Percentiles rank a stretch among this genome's conserved stretches.
Evolutionary conservation across 768 basidiomycete genomes (phyloP).

Genomic region (Collybia sordida): DNA sequence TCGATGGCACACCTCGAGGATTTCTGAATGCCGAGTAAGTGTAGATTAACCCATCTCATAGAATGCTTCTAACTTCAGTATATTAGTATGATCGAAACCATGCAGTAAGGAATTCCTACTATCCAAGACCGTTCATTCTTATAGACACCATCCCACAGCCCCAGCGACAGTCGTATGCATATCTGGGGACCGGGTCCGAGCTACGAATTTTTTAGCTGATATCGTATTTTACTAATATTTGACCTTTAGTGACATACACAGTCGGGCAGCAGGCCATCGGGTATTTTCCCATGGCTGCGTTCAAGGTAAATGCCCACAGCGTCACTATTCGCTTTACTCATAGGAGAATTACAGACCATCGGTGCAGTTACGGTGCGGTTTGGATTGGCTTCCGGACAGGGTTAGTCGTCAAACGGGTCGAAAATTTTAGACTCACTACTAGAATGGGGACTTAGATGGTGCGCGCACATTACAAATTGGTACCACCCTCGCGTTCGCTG

Average conservation of each 20-base stretch:
- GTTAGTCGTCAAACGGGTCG: background rate
- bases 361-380: constrained; percentile 30
- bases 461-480: constrained; percentile 34
- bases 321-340: background rate
- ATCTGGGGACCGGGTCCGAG: constrained; percentile 29
- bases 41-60: background rate
- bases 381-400: constrained; percentile 26
- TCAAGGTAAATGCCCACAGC: constrained; percentile 21
- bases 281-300: constrained; percentile 34
- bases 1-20: constrained; percentile 34
- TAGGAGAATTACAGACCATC: constrained; percentile 16
- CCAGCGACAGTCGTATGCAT: constrained; percentile 33
- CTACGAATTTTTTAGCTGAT: background rate
- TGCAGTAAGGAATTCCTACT: constrained; percentile 25
- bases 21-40: constrained; percentile 37
- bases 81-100: constrained; percentile 31
- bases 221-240: no score
- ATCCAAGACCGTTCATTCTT: background rate
- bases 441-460: constrained; percentile 13
- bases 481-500: constrained; percentile 35
- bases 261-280: constrained; percentile 22
- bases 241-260: constrained; percentile 26
- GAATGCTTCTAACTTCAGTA: background rate
- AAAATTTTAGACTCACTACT: background rate
- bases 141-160: constrained; percentile 15